phyloP scores from a whole-genome alignment of 345 rosid species.

The Microthlaspi erraticum region DNA sequence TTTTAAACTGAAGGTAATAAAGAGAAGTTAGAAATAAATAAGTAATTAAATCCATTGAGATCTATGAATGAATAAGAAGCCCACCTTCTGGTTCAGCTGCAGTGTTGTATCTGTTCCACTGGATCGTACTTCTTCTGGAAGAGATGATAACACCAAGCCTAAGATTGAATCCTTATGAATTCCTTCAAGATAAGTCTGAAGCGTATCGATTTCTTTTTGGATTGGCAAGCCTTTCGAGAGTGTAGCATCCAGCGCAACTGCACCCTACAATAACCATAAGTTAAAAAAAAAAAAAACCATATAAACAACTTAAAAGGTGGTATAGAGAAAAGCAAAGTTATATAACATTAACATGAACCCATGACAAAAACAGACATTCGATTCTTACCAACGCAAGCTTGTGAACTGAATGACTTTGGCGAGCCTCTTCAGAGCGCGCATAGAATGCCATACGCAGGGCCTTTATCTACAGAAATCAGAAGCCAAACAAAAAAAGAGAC shows the following conservation, averaged over 20 bases:
- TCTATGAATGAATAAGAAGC: conserved; percentile 20
- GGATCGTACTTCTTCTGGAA: conserved; percentile 82
- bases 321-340: neutral
- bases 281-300: neutral
- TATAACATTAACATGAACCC: conserved; percentile 5
- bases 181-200: conserved; percentile 68
- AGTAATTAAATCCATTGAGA: neutral
- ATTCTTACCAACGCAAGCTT: conserved; percentile 86
- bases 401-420: conserved; percentile 88
- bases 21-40: neutral
- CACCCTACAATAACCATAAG: conserved; percentile 58
- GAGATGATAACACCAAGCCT: conserved; percentile 80
- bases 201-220: conserved; percentile 72
- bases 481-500: conserved; percentile 10
- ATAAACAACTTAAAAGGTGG: conserved; percentile 32
- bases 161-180: conserved; percentile 70
- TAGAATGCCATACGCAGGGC: conserved; percentile 94
- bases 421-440: conserved; percentile 94
- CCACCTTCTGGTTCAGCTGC: conserved; percentile 83
- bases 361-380: neutral
- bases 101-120: conserved; percentile 73
- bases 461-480: conserved; percentile 60
- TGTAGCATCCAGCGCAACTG: conserved; percentile 87
- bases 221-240: conserved; percentile 89
- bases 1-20: conserved; percentile 60